Evolutionary conservation across 106 monocot species (phyloP).

Genomic region (Iris macrosiphon): DNA sequence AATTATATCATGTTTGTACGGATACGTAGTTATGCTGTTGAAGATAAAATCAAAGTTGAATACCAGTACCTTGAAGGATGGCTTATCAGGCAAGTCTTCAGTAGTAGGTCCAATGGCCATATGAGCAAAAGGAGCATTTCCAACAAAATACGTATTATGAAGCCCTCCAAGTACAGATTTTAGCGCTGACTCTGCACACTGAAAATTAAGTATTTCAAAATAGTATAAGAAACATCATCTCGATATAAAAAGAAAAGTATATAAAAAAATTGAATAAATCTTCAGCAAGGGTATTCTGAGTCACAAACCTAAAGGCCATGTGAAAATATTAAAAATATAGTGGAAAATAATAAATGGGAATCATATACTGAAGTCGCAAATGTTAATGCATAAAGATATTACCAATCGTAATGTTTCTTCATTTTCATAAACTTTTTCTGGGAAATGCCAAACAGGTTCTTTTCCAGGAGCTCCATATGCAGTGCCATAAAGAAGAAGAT

Average conservation of each 20-base stretch:
- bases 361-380: background rate
- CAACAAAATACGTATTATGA: conserved; percentile 82
- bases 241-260: background rate
- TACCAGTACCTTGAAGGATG: conserved; percentile 55
- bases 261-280: background rate
- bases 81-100: conserved; percentile 19
- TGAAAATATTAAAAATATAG: background rate
- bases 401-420: conserved; percentile 87
- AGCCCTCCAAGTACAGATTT: conserved; percentile 80
- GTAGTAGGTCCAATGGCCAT: conserved; percentile 28
- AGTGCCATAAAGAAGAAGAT: conserved; percentile 89
- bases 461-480: conserved; percentile 55
- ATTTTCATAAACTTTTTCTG: conserved; percentile 91
- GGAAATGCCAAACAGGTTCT: conserved; percentile 91
- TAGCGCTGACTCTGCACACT: conserved; percentile 94
- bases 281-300: too few relatives aligned
- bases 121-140: conserved; percentile 91
- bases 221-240: background rate
- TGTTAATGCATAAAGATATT: background rate
- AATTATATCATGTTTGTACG: too few relatives aligned
- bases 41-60: background rate
- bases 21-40: too few relatives aligned
- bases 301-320: background rate
- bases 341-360: background rate
- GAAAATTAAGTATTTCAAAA: conserved; percentile 4